phyloP scores from a whole-genome alignment of 2,329 filamentous ascomycete genomes.

The Escovopsis sp. region DNA sequence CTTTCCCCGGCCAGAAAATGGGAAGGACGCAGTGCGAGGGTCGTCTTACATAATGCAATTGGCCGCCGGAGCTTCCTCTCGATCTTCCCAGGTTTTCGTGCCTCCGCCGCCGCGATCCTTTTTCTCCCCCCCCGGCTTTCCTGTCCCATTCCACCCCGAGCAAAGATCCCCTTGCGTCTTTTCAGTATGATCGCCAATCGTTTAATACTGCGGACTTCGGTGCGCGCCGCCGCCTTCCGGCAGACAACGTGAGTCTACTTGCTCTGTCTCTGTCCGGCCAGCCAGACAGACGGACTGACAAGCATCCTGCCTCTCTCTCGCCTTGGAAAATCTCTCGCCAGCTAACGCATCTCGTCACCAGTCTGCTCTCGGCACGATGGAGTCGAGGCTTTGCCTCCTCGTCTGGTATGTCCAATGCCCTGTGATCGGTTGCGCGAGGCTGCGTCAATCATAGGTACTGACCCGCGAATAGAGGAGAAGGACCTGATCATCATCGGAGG shows the following conservation, averaged over 20 bases:
- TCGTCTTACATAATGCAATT: not conserved
- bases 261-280: not conserved
- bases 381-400: conserved; percentile 44
- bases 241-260: conserved; percentile 33
- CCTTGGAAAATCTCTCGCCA: conserved; percentile 6
- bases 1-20: too few relatives aligned
- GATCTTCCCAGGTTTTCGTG: not conserved
- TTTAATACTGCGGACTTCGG: conserved; percentile 43
- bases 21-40: not conserved
- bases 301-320: conserved; percentile 5
- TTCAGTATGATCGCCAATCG: conserved; percentile 45
- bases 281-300: conserved; percentile 1
- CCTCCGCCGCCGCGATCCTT: not conserved
- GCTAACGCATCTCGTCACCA: conserved; percentile 1
- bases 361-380: conserved; percentile 26
- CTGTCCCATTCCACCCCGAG: not conserved
- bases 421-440: not conserved
- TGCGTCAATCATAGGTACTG: not conserved
- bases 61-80: not conserved
- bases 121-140: not conserved
- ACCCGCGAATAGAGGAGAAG: conserved; percentile 59
- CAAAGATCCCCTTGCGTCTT: conserved; percentile 3
- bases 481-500: conserved; percentile 96
- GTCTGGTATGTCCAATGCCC: conserved; percentile 30
- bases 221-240: conserved; percentile 39